Conservation (phyloP, 352 stramenopile species). For the Globisporangium abappressorium region DNA sequence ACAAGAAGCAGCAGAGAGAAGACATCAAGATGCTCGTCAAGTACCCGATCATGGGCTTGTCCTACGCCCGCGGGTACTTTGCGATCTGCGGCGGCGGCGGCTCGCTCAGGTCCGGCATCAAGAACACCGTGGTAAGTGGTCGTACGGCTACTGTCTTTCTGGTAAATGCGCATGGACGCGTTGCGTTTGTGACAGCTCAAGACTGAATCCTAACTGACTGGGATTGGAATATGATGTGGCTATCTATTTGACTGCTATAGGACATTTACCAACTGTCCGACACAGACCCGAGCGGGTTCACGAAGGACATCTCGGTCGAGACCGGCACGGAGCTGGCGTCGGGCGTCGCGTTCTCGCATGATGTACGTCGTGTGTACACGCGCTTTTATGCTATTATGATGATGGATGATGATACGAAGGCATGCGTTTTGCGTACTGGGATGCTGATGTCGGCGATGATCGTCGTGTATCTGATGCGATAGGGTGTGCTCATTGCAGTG, state of each 20-base stretch:
- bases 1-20: not conserved
- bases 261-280: constrained; percentile 76
- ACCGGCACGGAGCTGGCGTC: constrained; percentile 72
- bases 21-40: constrained; percentile 60
- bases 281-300: constrained; percentile 58
- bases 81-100: constrained; percentile 82
- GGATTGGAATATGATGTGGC: not conserved
- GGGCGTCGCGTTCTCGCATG: constrained; percentile 70
- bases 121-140: constrained; percentile 77
- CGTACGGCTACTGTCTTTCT: not conserved
- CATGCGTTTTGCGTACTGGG: not conserved
- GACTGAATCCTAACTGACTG: not conserved
- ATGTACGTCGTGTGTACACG: constrained; percentile 25
- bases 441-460: not conserved
- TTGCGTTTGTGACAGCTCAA: too few species aligned
- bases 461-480: not conserved
- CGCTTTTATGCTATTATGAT: not conserved
- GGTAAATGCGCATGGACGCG: too few species aligned
- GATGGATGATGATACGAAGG: not conserved
- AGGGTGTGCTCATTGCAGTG: constrained; percentile 68
- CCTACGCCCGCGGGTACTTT: constrained; percentile 63
- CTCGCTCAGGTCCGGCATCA: constrained; percentile 81
- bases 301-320: constrained; percentile 65
- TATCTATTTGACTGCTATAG: constrained; percentile 17
- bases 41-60: constrained; percentile 84